Conservation (phyloP, 2,329 filamentous ascomycete genomes). For the Teratosphaeria viscida region DNA sequence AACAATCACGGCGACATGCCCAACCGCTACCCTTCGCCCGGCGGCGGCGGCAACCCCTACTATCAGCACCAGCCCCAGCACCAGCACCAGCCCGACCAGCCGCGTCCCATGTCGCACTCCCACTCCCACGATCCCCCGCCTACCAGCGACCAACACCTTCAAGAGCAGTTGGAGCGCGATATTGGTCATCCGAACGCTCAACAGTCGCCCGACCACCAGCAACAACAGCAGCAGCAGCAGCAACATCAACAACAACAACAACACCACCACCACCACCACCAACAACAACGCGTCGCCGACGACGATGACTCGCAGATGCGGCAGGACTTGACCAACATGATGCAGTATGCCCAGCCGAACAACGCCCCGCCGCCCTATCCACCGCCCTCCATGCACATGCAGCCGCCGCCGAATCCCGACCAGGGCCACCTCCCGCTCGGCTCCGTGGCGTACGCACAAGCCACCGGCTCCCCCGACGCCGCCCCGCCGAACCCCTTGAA, state of each 20-base stretch:
- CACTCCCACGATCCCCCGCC: not conserved
- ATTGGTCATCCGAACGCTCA: not conserved
- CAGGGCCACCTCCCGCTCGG: not conserved
- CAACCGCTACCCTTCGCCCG: slow-evolving; percentile 2
- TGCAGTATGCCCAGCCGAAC: not conserved
- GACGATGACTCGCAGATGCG: slow-evolving; percentile 4
- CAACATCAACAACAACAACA: not conserved
- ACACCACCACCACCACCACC: not conserved
- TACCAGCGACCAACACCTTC: not conserved
- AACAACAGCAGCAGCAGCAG: not conserved
- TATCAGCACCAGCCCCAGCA: slow-evolving; percentile 1
- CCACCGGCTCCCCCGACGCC: not conserved
- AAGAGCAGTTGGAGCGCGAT: not conserved
- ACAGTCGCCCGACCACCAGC: not conserved
- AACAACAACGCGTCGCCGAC: not conserved
- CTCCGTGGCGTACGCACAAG: slow-evolving; percentile 1
- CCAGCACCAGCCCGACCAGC: slow-evolving; percentile 1
- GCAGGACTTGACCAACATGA: slow-evolving; percentile 1
- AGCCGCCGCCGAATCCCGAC: not conserved
- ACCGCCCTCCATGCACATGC: not conserved
- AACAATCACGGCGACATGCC: not conserved
- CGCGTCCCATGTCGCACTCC: not conserved
- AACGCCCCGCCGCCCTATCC: not conserved
- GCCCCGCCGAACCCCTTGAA: not conserved
- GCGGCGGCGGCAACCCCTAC: not conserved